These are phyloP conservation scores for Chamaecyparis obtusa DNA, from an alignment of 75 land plant species.

Conservation along the genomic window DNA sequence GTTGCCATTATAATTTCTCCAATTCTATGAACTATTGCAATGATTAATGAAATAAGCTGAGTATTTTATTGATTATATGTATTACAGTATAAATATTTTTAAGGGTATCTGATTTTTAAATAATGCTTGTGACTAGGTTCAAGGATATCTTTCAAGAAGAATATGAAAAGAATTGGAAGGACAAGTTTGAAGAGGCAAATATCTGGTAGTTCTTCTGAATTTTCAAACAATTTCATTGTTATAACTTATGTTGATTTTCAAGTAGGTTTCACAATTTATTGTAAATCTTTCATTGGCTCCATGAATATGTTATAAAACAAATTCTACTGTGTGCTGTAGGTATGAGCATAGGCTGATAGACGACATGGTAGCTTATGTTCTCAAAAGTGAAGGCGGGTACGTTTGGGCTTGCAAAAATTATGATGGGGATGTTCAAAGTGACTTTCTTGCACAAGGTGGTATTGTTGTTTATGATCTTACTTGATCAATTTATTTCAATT, in stretches of 20 bases:
- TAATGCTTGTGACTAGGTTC: slow-evolving; percentile 40
- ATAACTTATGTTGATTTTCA: not conserved
- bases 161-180: slow-evolving; percentile 82
- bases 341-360: slow-evolving; percentile 91
- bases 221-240: not conserved
- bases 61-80: not conserved
- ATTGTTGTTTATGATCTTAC: not conserved
- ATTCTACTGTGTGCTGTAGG: slow-evolving; percentile 27
- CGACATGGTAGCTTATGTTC: slow-evolving; percentile 90
- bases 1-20: not conserved
- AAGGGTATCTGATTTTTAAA: not conserved
- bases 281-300: not conserved
- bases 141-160: slow-evolving; percentile 89
- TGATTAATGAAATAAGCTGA: not conserved
- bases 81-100: not conserved
- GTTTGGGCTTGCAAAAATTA: slow-evolving; percentile 97
- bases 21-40: not conserved
- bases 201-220: slow-evolving; percentile 53
- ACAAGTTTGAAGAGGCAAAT: slow-evolving; percentile 63
- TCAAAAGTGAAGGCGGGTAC: slow-evolving; percentile 90
- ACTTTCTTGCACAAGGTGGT: slow-evolving; percentile 88
- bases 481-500: not conserved
- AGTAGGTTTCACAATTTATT: not conserved
- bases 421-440: slow-evolving; percentile 97
- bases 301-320: not conserved